Percentiles rank a stretch among this genome's conserved stretches.
Evolutionary conservation across 2,329 filamentous ascomycete species (phyloP).

Genomic region (Xenoacremonium recifei): DNA sequence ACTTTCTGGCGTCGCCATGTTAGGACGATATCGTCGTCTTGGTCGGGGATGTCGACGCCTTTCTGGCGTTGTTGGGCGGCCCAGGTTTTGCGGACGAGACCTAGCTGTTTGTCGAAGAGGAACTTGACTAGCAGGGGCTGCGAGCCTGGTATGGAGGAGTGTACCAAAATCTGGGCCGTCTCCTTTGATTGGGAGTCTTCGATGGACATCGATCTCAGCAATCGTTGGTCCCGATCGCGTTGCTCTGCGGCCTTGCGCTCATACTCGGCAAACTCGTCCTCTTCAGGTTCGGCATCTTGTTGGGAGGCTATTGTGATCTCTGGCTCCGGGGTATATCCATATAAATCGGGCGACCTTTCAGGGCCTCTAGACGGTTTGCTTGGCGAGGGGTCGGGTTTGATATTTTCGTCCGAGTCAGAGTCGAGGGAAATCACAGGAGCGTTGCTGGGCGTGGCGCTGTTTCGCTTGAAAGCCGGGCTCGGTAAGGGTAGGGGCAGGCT

Average conservation of each 20-base stretch:
- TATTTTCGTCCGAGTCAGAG: constrained; percentile 28
- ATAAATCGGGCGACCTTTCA: constrained; percentile 4
- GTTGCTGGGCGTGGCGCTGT: constrained; percentile 2
- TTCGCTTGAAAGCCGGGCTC: constrained; percentile 9
- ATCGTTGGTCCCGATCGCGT: constrained; percentile 26
- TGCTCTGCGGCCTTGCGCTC: constrained; percentile 39
- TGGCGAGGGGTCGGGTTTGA: background rate
- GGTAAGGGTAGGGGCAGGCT: constrained; percentile 4
- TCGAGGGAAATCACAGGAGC: constrained; percentile 30
- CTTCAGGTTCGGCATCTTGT: constrained; percentile 21
- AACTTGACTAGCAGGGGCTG: constrained; percentile 54
- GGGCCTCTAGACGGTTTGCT: constrained; percentile 12
- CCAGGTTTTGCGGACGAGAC: constrained; percentile 69
- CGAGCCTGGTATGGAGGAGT: constrained; percentile 62
- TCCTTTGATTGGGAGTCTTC: constrained; percentile 19
- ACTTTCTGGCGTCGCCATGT: constrained; percentile 75
- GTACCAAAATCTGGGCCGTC: constrained; percentile 44
- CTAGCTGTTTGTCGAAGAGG: constrained; percentile 65
- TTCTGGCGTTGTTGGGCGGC: constrained; percentile 56
- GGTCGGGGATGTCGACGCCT: constrained; percentile 34
- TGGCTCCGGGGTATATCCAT: constrained; percentile 6
- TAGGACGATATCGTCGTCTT: constrained; percentile 62
- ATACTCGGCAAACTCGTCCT: constrained; percentile 47
- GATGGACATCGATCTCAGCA: constrained; percentile 10
- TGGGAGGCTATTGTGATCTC: background rate